These are phyloP conservation scores for Fraxinus quadrangulata DNA, from an alignment of 257 asterid genomes.

Conservation along the genomic window DNA sequence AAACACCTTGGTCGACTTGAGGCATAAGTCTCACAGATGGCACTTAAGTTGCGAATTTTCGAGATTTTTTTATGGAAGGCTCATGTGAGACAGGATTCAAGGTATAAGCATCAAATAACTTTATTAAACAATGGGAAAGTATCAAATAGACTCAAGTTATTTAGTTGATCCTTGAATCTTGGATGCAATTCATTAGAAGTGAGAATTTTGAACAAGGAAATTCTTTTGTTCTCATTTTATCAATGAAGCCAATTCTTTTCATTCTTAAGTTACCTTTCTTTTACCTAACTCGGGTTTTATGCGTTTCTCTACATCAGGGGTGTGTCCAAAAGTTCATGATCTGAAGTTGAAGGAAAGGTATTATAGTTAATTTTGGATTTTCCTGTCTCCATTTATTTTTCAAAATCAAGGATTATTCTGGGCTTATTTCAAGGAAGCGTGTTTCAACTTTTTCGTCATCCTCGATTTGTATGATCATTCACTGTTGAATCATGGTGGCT, in stretches of 20 bases:
- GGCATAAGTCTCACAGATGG: neutral
- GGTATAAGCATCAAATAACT: neutral
- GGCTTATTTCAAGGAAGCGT: neutral
- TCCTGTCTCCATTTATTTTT: neutral
- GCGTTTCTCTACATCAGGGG: slow-evolving; percentile 52
- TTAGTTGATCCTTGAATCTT: neutral
- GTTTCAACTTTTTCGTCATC: neutral
- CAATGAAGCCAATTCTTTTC: neutral
- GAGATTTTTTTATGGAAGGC: neutral
- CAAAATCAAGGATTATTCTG: neutral
- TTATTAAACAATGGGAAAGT: neutral
- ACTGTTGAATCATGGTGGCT: neutral
- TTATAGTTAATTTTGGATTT: slow-evolving; percentile 16
- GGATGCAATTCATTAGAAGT: neutral
- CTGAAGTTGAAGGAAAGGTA: slow-evolving; percentile 96
- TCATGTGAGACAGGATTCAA: neutral
- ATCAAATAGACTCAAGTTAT: neutral
- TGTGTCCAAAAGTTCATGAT: slow-evolving; percentile 90
- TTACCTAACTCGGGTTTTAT: slow-evolving; percentile 6
- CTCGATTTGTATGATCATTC: neutral
- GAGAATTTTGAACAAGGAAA: neutral
- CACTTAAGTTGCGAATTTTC: neutral
- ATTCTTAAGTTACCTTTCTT: neutral
- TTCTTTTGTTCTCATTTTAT: slow-evolving; percentile 10
- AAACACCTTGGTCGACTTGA: neutral